Evolutionary conservation across 2,329 filamentous ascomycete species (phyloP), one percentile per base, ranked within the genome.

Genomic region (Penicillium digitatum): DNA sequence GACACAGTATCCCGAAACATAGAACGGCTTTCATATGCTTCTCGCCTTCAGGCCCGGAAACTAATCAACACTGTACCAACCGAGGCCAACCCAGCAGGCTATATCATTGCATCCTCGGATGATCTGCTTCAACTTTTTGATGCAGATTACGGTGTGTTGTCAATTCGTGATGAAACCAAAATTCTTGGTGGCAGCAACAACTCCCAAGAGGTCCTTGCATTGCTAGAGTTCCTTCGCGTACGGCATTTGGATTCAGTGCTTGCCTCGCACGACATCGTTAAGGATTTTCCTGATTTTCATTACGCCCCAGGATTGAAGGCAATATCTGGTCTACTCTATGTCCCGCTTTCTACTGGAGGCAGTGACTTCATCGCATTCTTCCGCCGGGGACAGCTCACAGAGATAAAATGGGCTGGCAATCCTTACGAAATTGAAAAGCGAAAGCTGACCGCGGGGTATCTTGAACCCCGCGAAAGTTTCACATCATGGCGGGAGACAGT

Each of bases 321-420:
- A 20, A 83, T 96, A 54, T 88, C 90, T 0, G 91, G 91, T 0
- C 72, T 95, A 45, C 76, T 96, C 0, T 86, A 95, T 51, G 90
- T 96, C 0, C 91, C 91, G 0, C 75, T 96, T 2, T 92, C 88
- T 16, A 79, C 83, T 0, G 83, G 84, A 1, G 91, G 91, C 0
- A 79, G 78, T 29, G 91, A 96, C 64, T 96, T 96, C 64, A 95
- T 96, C 40, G 88, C 91, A 0, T 95, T 96, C 68, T 95, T 95
- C 74, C 83, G 91, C n/a, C 87, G 81, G 62, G 89, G 69, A 84
- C 27, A 87, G 82, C 66, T 87, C 90, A 72, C 89, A 89, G 20
- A 92, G 87, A 70, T 95, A 87, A 90, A 90, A 88, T 3, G 91
- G 69, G 68, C 68, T 1, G 69, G 69, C 86, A 2, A 96, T 91